Evolutionary conservation across 352 stramenopile species (phyloP).

Genomic region (Phytophthora cryptogea): DNA sequence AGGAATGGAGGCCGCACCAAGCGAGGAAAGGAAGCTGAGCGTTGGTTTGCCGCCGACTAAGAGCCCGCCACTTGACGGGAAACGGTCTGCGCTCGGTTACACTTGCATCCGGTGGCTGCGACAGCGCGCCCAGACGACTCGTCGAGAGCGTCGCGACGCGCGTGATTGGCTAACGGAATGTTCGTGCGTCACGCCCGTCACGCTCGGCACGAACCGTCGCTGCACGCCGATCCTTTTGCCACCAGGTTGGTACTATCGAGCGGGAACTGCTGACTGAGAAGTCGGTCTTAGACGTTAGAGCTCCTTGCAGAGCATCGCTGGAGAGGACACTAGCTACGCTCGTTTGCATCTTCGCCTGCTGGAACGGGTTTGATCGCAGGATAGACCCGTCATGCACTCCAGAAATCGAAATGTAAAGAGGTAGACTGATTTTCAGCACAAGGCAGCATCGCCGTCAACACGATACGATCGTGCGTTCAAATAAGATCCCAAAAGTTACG

Average conservation of each 20-base stretch:
- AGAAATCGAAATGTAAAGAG: no score
- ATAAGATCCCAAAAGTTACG: no score
- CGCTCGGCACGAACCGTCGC: constrained; percentile 35
- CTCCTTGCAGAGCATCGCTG: constrained; percentile 1
- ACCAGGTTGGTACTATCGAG: constrained; percentile 17
- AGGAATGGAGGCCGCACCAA: not conserved
- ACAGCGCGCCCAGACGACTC: constrained; percentile 22
- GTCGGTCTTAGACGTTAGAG: not conserved
- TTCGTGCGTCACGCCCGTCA: constrained; percentile 78
- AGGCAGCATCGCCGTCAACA: no score
- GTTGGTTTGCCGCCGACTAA: constrained; percentile 5
- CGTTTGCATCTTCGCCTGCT: no score
- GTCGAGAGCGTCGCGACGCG: constrained; percentile 9
- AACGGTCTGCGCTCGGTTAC: constrained; percentile 17
- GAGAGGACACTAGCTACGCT: no score
- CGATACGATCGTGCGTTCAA: no score
- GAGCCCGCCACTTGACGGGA: constrained; percentile 25
- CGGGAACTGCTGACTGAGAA: not conserved
- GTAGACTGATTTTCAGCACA: no score
- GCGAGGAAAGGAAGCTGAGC: no score
- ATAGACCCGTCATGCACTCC: no score
- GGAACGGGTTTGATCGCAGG: no score
- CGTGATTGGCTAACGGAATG: constrained; percentile 36
- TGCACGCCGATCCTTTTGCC: constrained; percentile 23
- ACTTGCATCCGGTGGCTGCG: not conserved